phyloP scores from a whole-genome alignment of 2,329 filamentous ascomycete genomes.

The Ambrosiella cleistominuta region DNA sequence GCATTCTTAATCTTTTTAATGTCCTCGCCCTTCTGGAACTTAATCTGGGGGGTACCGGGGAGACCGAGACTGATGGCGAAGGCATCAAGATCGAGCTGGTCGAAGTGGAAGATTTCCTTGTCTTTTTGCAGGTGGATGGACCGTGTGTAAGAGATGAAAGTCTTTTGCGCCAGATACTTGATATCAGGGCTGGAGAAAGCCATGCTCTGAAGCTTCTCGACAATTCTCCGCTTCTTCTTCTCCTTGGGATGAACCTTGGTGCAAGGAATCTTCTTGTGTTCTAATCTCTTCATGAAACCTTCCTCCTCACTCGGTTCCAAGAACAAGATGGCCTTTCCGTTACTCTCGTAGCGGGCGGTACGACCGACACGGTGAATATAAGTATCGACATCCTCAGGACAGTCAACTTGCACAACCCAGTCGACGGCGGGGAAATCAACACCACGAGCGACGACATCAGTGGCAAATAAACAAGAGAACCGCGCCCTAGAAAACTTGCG shows the following conservation, averaged over 20 bases:
- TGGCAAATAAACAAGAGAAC: constrained; percentile 79
- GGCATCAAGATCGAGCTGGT: constrained; percentile 67
- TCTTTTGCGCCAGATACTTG: constrained; percentile 91
- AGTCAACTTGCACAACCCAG: constrained; percentile 98
- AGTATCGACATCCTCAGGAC: constrained; percentile 88
- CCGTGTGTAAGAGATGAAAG: constrained; percentile 77
- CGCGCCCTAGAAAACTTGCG: constrained; percentile 65
- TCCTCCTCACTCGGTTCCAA: constrained; percentile 81
- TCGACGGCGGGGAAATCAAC: constrained; percentile 94
- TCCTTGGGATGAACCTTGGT: constrained; percentile 71
- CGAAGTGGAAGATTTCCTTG: constrained; percentile 77
- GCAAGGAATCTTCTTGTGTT: constrained; percentile 79
- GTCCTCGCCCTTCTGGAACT: constrained; percentile 80
- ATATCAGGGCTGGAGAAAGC: constrained; percentile 88
- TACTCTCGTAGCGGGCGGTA: constrained; percentile 81
- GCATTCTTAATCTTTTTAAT: constrained; percentile 78
- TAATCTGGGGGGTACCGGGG: constrained; percentile 81
- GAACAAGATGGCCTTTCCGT: constrained; percentile 77
- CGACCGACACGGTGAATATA: constrained; percentile 94
- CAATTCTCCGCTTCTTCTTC: constrained; percentile 77
- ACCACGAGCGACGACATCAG: constrained; percentile 84
- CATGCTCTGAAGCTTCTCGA: constrained; percentile 76
- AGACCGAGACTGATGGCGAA: constrained; percentile 75
- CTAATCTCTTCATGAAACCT: constrained; percentile 72
- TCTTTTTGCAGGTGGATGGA: constrained; percentile 79